Base-by-base conservation (phyloP, 805 yeast genomes). In the Peterozyma xylosa region DNA sequence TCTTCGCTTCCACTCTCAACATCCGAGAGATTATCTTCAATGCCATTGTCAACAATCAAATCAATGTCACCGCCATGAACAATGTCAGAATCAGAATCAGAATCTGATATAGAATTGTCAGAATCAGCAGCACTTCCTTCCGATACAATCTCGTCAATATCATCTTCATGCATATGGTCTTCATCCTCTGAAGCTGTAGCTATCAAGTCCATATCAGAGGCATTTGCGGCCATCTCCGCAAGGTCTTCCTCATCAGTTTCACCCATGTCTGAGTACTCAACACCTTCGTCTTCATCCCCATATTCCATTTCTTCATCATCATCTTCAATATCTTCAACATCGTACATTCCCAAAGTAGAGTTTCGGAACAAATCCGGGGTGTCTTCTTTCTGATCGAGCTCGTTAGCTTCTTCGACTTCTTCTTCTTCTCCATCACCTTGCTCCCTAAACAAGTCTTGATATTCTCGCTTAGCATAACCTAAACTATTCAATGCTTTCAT, bases 291-390 rank as follows among this genome's bases (percentile, higher is more conserved):
- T 5, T 45, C 49, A 35, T 39, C 47, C 17, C 34, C 42, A 44
- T 42, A 45, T 14, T 39, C 50, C 38, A 36, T 35, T 11, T 47
- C 50, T 9, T 74, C 81, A 11, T 76, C 83, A 32, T 80, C 84
- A 37, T 76, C 76, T 49, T 78, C 83, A 33, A 76, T 73, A 42
- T 82, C 93, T 32, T 74, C 86, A 35, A 86, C 81, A 53, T 91
- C 97, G 58, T 84, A 91, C 95, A 91, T 90, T 1, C 96, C 97
- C 35, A 91, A 68, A 0, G 97, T 86, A 0, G 97, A 90, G 57
- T 93, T 90, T 35, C 83, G 70, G 61, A 91, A 80, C 55, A 90
- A 67, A 58, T 90, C 90, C 0, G 95, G 89, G 0, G 89, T 77
- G 42, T 87, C 91, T 42, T 84, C 95, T 30, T 72, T 57, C 6